Evolutionary conservation across 2,329 filamentous ascomycete species (phyloP).

Genomic region (Trichoderma sp.): DNA sequence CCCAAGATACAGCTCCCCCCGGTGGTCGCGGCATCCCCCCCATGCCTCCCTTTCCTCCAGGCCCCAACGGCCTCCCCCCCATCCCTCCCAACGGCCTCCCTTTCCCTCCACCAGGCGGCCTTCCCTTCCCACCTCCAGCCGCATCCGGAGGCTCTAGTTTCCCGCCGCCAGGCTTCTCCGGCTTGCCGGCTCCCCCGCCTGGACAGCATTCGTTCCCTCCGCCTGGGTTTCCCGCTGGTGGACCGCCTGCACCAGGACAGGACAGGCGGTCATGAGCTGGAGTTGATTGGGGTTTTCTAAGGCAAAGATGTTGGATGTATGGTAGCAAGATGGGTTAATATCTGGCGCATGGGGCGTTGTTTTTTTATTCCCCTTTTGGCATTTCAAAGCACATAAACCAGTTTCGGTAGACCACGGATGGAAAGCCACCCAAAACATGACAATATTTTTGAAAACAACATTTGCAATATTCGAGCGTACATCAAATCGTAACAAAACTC

Average conservation of each 20-base stretch:
- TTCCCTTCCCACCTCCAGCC: constrained; percentile 28
- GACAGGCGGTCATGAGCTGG: constrained; percentile 35
- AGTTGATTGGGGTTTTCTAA: background rate
- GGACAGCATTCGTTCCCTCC: constrained; percentile 42
- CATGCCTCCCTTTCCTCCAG: constrained; percentile 45
- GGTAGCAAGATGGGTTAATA: background rate
- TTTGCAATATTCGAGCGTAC: background rate
- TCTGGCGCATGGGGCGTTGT: constrained; percentile 34
- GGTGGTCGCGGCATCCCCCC: constrained; percentile 47
- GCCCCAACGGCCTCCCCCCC: constrained; percentile 34
- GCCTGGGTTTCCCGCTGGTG: constrained; percentile 36
- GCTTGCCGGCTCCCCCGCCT: constrained; percentile 35
- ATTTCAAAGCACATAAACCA: background rate
- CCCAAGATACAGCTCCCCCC: constrained; percentile 43
- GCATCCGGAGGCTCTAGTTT: constrained; percentile 28
- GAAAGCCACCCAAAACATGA: background rate
- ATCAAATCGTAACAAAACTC: background rate
- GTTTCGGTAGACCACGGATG: background rate
- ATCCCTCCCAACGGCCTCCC: constrained; percentile 39
- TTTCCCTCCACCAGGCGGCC: constrained; percentile 39
- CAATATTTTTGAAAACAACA: background rate
- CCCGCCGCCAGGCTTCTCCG: constrained; percentile 31
- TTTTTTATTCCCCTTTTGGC: constrained; percentile 10
- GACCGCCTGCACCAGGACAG: constrained; percentile 38
- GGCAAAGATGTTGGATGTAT: background rate